Conservation (phyloP, 257 asterid genomes). For the Schizonepeta tenuifolia region DNA sequence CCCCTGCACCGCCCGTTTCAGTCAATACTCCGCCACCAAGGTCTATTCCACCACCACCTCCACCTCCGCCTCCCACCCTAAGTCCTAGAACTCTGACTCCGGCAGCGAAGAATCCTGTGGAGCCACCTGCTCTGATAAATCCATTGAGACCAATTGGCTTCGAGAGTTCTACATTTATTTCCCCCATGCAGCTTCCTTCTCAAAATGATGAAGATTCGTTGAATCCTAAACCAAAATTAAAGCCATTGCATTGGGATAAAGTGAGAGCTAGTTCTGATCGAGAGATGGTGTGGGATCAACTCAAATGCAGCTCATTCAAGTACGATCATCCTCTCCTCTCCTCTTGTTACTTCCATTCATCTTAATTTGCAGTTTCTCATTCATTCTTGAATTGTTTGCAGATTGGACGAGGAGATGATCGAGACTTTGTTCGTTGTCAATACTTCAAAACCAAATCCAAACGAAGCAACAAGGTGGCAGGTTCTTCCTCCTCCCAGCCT, state of each 20-base stretch:
- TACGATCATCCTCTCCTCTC: conserved; percentile 36
- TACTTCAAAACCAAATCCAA: conserved; percentile 59
- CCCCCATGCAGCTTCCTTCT: conserved; percentile 65
- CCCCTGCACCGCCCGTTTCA: conserved; percentile 38
- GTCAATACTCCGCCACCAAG: conserved; percentile 29
- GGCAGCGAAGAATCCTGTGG: conserved; percentile 37
- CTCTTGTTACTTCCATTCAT: not conserved
- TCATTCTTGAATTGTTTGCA: conserved; percentile 38
- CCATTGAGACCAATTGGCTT: conserved; percentile 54
- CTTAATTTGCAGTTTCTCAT: not conserved
- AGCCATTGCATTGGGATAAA: conserved; percentile 98
- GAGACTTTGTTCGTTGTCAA: conserved; percentile 84
- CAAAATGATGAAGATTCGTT: conserved; percentile 30
- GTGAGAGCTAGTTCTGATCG: conserved; percentile 92
- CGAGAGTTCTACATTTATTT: conserved; percentile 48
- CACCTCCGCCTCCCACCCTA: conserved; percentile 42
- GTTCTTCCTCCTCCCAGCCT: conserved; percentile 68
- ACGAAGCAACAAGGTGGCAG: conserved; percentile 58
- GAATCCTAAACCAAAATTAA: conserved; percentile 75
- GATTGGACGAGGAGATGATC: conserved; percentile 97
- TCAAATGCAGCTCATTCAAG: conserved; percentile 89
- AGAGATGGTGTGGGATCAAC: conserved; percentile 99
- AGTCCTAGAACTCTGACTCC: conserved; percentile 73
- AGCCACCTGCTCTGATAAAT: conserved; percentile 51
- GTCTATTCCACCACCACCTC: conserved; percentile 35